Conservation (phyloP, 352 stramenopile species). For the Globisporangium paddicum region DNA sequence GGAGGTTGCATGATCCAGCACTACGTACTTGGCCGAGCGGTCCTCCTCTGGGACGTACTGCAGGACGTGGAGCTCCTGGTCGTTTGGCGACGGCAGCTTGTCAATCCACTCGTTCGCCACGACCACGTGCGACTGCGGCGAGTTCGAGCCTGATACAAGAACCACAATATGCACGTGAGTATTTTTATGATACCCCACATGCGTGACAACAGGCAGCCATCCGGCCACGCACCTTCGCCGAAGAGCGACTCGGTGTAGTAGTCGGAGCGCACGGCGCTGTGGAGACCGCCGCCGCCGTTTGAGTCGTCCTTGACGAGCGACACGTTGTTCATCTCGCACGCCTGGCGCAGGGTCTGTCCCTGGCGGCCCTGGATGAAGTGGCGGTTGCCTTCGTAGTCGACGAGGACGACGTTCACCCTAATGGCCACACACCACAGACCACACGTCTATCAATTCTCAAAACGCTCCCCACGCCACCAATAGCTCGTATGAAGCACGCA, state of each 20-base stretch:
- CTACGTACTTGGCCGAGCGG: constrained; percentile 68
- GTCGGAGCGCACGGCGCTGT: constrained; percentile 58
- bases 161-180: background rate
- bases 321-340: constrained; percentile 77
- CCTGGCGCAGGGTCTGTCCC: constrained; percentile 79
- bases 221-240: constrained; percentile 44
- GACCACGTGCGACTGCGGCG: constrained; percentile 83
- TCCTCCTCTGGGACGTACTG: constrained; percentile 78
- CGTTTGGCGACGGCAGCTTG: constrained; percentile 65
- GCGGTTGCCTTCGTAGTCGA: constrained; percentile 87
- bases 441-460: background rate
- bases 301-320: constrained; percentile 84
- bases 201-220: background rate
- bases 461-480: too few relatives aligned
- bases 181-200: background rate
- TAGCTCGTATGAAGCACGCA: constrained; percentile 18
- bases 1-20: background rate
- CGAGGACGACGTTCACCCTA: constrained; percentile 80
- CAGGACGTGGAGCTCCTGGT: constrained; percentile 75
- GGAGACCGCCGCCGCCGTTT: constrained; percentile 63
- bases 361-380: constrained; percentile 77
- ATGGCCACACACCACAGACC: constrained; percentile 1
- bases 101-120: constrained; percentile 86
- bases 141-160: constrained; percentile 33
- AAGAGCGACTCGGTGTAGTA: constrained; percentile 89